Conservation (phyloP, 2,329 filamentous ascomycete genomes). For the Aspergillus chevalieri region DNA sequence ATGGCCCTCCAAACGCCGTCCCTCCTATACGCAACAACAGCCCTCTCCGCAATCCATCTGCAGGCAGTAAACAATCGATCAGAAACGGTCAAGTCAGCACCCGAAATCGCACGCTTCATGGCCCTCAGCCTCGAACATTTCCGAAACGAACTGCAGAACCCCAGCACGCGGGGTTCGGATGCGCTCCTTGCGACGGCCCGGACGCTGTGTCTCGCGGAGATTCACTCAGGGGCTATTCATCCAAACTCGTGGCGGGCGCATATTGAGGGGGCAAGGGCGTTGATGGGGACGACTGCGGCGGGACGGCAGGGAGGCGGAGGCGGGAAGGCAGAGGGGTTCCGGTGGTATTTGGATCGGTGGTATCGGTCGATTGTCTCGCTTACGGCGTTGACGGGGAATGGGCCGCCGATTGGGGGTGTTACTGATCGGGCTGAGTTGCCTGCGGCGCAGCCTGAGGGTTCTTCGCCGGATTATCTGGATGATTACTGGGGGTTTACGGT, state of each 20-base stretch:
- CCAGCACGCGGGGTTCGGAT: conserved; percentile 24
- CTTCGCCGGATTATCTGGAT: conserved; percentile 32
- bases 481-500: conserved; percentile 41
- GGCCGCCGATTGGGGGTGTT: conserved; percentile 27
- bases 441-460: conserved; percentile 7
- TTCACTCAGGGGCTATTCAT: conserved; percentile 36
- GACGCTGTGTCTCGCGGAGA: conserved; percentile 39
- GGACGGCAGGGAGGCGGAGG: conserved; percentile 9
- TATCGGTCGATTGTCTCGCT: conserved; percentile 39
- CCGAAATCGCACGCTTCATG: conserved; percentile 34
- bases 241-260: conserved; percentile 39
- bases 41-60: conserved; percentile 39
- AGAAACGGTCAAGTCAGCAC: conserved; percentile 31
- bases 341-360: conserved; percentile 35
- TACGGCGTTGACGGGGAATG: conserved; percentile 35
- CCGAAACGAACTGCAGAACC: conserved; percentile 33
- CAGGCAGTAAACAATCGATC: conserved; percentile 31
- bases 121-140: conserved; percentile 38
- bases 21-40: conserved; percentile 38
- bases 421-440: conserved; percentile 12
- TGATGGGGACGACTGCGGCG: conserved; percentile 25
- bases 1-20: conserved; percentile 40
- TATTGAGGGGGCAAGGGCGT: conserved; percentile 36
- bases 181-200: conserved; percentile 37
- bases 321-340: conserved; percentile 27